Base-by-base conservation (phyloP, 2,329 filamentous ascomycete species). In the Lachnum nothofagi region DNA sequence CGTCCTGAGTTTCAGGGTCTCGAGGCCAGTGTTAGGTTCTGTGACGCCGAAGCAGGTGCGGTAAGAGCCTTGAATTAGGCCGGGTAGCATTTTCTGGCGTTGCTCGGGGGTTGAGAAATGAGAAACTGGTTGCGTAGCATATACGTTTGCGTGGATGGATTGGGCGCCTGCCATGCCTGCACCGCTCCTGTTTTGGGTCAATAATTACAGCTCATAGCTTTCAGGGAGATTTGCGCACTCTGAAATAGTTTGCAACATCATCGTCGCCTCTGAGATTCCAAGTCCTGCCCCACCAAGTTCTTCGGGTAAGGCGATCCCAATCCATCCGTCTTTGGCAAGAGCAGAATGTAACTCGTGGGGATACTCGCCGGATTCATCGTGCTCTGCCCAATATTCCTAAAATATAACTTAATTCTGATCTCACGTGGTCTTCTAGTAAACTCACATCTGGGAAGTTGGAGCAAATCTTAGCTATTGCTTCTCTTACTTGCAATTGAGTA, bases 181-280 rank as follows among this genome's bases (percentile, higher is more conserved):
- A 0, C 88, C 88, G 2, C 80, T 75, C 51, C 60, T 61, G 34
- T 54, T 80, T 83, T 90, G 88, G 75, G 89, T 85, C 0, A 83
- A 7, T 31, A n/a, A n/a, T 29, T 23, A 12, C 8, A 29, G 1
- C 24, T n/a, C 12, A 20, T 24, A 2, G 6, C 4, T 9, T 39
- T 1, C 4, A 7, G 16, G 12, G 6, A 8, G n/a, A n/a, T 24
- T 16, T 17, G 49, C 63, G 12, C 58, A 83, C 68, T 90, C 85
- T 0, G 84, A 73, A 48, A 91, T 87, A 2, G 86, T 87, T 60
- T 94, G 88, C 73, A 93, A 78, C 86, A 93, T 91, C 78, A 91
- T 86, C 0, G 84, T 88, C 1, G 88, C 88, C 63, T 93, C 88
- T 0, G 85, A 84, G 29, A 94, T 89, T 7, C 82, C 87, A 7